Evolutionary conservation across 2,329 filamentous ascomycete genomes (phyloP).

Genomic region (Sordariomycetes sp.): DNA sequence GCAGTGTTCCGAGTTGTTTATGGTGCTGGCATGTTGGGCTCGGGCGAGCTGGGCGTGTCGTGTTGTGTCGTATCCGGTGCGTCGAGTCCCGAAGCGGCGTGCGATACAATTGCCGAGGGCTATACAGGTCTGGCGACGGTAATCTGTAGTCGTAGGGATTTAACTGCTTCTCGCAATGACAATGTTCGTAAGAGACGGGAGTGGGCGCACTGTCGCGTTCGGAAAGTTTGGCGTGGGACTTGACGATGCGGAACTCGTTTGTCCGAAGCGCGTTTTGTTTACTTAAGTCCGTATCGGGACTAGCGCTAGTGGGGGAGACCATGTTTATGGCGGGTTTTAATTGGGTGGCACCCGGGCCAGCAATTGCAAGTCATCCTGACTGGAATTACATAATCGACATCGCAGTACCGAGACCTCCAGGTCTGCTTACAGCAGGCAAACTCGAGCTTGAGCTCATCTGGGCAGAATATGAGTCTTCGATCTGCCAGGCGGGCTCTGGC

Average conservation of each 20-base stretch:
- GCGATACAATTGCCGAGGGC: background rate
- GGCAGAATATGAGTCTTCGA: no score
- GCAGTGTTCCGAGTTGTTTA: background rate
- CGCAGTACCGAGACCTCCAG: no score
- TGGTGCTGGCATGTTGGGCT: background rate
- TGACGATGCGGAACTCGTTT: background rate
- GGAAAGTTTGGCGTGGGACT: background rate
- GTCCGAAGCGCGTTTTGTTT: slow-evolving; percentile 20
- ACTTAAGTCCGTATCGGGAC: slow-evolving; percentile 21
- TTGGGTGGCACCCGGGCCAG: background rate
- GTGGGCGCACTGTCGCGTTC: background rate
- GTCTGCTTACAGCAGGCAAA: no score
- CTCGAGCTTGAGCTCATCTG: no score
- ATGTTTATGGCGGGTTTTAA: background rate
- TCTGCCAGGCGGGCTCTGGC: no score
- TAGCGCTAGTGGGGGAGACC: slow-evolving; percentile 12
- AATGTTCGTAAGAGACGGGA: background rate
- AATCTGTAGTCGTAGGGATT: background rate
- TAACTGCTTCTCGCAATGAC: background rate
- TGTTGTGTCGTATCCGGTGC: background rate
- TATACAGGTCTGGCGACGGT: background rate
- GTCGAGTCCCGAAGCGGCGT: background rate
- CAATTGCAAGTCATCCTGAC: background rate
- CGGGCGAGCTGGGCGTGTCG: background rate
- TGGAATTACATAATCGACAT: no score